Evolutionary conservation across 306 rosid species (phyloP), one percentile per base, ranked within the genome.

Genomic region (Quercus gilva): DNA sequence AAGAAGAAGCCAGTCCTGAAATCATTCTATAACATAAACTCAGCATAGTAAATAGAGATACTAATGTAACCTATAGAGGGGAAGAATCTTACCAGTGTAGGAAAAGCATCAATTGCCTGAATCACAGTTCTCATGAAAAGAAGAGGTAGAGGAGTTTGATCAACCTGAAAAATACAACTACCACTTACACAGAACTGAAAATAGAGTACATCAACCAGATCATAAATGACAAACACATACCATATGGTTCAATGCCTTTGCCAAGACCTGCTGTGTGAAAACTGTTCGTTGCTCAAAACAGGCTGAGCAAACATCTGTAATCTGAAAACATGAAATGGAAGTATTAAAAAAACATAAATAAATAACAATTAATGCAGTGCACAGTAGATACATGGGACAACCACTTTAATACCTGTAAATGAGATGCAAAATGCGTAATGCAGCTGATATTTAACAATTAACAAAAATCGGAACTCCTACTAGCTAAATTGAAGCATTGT

Each of bases 211-310:
- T 57, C 52, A 57, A 33, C 69, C 80, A 31, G 35, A 83, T 31
- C 58, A 31, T 5, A 23, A 37, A 25, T 14, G 20, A 29, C 41
- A 28, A 52, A 18, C 37, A 69, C 88, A 74, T 78, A 96, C 99
- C 98, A 96, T 93, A 80, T 90, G 97, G 80, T 87, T 89, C 92
- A 96, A 85, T 63, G 99, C 98, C 88, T 91, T 96, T 21, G 96
- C 99, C 86, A 96, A 84, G 86, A 91, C 99, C 91, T 96, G 99
- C 85, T 93, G 99, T 9, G 97, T 96, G 86, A 96, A 96, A 73
- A 96, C 98, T 65, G 98, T 96, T 13, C 97, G 93, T 86, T 96
- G 99, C 91, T 96, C 99, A 75, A 96, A 96, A 85, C 99, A 96
- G 77, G 99, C 97, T 23, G 99, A 89, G 83, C 98, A 96, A 81